Conservation (phyloP, 495 filamentous ascomycete species). For the Neurospora tetraspora region DNA sequence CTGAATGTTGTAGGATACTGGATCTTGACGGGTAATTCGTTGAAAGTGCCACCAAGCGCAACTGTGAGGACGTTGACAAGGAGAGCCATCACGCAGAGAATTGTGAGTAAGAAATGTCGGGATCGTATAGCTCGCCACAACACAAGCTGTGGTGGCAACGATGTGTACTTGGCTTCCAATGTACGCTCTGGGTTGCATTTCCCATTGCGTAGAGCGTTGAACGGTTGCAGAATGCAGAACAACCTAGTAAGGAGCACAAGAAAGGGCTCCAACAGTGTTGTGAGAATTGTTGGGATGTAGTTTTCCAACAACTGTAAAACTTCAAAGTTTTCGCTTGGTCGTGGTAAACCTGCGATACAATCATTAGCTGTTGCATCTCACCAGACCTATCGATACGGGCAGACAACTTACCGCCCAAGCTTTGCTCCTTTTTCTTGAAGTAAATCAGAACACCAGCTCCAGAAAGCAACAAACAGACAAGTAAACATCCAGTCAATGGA, state of each 20-base stretch:
- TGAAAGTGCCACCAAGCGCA: neutral
- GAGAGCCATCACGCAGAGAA: neutral
- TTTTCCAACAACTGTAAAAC: constrained; percentile 32
- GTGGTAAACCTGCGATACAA: constrained; percentile 20
- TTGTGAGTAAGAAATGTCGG: neutral
- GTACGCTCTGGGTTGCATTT: neutral
- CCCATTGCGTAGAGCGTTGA: neutral
- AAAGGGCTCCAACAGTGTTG: constrained; percentile 36
- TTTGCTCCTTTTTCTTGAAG: too few species aligned
- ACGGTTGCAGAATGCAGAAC: neutral
- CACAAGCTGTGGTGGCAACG: neutral
- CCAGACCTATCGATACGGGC: too few species aligned
- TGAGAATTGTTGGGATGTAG: constrained; percentile 33
- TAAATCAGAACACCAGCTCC: too few species aligned
- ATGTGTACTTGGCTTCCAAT: neutral
- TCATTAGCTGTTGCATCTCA: neutral
- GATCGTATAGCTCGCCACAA: neutral
- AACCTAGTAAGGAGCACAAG: constrained; percentile 30
- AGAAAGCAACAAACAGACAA: too few species aligned
- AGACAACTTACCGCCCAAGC: too few species aligned
- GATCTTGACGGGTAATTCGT: neutral
- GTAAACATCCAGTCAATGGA: too few species aligned
- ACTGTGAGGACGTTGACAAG: neutral
- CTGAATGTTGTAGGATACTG: neutral
- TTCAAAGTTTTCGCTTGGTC: constrained; percentile 25